These are phyloP conservation scores for Lojkania enalia DNA, from an alignment of 2,329 filamentous ascomycete species.

Conservation along the genomic window DNA sequence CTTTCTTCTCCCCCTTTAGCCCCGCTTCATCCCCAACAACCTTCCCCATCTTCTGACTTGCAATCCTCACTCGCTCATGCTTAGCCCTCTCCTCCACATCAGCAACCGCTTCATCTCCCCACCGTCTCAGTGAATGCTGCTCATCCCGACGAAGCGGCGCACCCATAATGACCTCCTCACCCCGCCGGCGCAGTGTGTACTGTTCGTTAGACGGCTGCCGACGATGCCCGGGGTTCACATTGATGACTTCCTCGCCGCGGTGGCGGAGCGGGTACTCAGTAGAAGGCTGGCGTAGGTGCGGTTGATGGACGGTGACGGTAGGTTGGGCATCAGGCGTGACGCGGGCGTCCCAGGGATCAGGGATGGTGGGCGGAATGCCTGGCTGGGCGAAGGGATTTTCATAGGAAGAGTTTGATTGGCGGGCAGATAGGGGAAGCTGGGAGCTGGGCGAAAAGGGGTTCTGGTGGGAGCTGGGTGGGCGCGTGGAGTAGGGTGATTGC, in stretches of 20 bases:
- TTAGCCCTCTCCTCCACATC: neutral
- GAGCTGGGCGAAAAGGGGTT: slow-evolving; percentile 20
- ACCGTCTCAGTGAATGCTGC: slow-evolving; percentile 3
- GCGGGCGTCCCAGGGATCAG: slow-evolving; percentile 7
- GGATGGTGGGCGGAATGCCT: slow-evolving; percentile 5
- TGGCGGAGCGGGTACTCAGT: slow-evolving; percentile 6
- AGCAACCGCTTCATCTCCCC: slow-evolving; percentile 6
- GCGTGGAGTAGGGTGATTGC: slow-evolving; percentile 18
- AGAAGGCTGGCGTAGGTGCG: slow-evolving; percentile 5
- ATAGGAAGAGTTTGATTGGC: slow-evolving; percentile 23
- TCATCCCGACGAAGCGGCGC: too few species aligned
- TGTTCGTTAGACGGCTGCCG: neutral
- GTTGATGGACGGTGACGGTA: neutral
- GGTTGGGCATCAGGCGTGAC: slow-evolving; percentile 5
- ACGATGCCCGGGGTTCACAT: too few species aligned
- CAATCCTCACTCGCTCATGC: slow-evolving; percentile 5
- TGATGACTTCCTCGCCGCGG: slow-evolving; percentile 9
- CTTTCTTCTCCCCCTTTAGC: too few species aligned
- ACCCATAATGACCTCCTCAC: slow-evolving; percentile 8
- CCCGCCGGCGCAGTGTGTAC: slow-evolving; percentile 5
- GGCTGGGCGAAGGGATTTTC: slow-evolving; percentile 19
- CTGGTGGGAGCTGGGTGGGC: slow-evolving; percentile 21
- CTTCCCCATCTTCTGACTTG: slow-evolving; percentile 5
- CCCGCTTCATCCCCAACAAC: too few species aligned
- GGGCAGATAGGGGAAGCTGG: slow-evolving; percentile 24